These are phyloP conservation scores for Terana coerulea DNA, from an alignment of 768 basidiomycete species.

Conservation along the genomic window DNA sequence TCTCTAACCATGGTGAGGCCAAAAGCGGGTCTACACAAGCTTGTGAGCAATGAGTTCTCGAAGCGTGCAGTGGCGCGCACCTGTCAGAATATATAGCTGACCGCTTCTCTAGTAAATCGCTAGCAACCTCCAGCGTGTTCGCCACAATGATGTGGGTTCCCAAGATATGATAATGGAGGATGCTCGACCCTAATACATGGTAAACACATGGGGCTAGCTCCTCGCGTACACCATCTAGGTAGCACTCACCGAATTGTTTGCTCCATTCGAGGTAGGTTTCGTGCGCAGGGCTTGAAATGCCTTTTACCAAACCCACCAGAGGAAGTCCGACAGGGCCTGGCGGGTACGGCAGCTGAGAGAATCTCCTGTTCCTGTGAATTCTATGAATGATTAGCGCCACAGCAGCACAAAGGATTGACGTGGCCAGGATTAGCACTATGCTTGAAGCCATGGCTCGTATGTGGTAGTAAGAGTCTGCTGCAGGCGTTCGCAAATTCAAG, in stretches of 20 bases:
- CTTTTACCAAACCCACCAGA: not conserved
- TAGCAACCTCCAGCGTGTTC: constrained; percentile 28
- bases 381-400: no score
- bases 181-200: not conserved
- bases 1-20: constrained; percentile 10
- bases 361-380: no score
- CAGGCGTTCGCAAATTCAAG: no score
- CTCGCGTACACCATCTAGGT: not conserved
- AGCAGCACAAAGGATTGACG: no score
- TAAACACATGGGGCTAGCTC: no score
- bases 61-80: not conserved
- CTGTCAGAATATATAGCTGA: constrained; percentile 31
- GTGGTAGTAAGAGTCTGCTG: no score
- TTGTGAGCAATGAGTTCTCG: not conserved
- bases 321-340: not conserved
- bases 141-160: constrained; percentile 27
- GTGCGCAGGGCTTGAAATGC: not conserved
- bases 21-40: not conserved
- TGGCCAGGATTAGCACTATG: no score
- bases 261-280: not conserved
- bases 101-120: constrained; percentile 33
- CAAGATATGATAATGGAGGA: not conserved
- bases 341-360: not conserved
- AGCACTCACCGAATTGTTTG: not conserved
- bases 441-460: no score